Percentiles rank a stretch among this genome's conserved stretches.
phyloP scores from a whole-genome alignment of 345 rosid species.

The Acer negundo region DNA sequence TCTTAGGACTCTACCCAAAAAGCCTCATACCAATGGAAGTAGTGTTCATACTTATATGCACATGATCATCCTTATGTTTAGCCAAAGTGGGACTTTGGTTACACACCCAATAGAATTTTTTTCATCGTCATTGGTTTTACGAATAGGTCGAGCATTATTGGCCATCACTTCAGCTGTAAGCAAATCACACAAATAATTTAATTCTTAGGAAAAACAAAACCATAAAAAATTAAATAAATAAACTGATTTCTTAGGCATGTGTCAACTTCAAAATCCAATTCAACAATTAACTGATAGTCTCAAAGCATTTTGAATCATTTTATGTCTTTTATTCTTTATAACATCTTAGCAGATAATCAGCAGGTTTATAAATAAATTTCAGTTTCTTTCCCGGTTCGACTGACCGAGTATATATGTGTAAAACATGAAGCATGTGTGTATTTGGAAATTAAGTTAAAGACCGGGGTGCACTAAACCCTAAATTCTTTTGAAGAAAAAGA shows the following conservation, averaged over 20 bases:
- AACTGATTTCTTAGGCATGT: not conserved
- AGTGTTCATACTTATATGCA: no score
- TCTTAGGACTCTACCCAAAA: no score
- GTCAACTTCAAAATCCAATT: conserved; percentile 11
- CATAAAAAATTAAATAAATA: no score
- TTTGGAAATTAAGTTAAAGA: no score
- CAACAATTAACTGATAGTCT: not conserved
- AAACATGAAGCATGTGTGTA: no score
- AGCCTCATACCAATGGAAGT: no score
- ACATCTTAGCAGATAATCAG: not conserved
- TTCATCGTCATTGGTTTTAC: conserved; percentile 41
- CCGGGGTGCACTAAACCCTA: not conserved
- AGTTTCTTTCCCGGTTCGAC: not conserved
- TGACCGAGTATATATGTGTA: not conserved
- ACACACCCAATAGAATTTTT: conserved; percentile 7
- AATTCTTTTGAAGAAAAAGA: not conserved
- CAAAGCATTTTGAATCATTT: not conserved
- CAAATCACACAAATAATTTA: not conserved
- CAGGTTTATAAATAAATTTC: not conserved
- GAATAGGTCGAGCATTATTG: conserved; percentile 32
- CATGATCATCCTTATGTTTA: no score
- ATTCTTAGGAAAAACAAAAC: not conserved
- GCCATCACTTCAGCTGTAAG: conserved; percentile 34
- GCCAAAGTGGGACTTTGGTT: no score
- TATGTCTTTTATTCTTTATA: not conserved